Base-by-base conservation (phyloP, 1,284 basidiomycete species). In the Mycocalia duriaeana region DNA sequence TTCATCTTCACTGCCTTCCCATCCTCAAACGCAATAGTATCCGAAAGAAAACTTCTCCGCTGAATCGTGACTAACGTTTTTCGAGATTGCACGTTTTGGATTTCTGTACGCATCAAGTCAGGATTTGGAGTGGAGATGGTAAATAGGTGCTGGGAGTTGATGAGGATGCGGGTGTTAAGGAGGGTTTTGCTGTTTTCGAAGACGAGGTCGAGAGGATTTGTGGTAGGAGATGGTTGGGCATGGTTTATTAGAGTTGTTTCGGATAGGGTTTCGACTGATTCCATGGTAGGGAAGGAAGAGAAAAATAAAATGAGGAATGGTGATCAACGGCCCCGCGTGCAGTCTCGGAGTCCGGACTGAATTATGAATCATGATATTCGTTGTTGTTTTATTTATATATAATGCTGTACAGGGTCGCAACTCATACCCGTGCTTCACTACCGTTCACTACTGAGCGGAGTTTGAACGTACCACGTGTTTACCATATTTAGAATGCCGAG, bases 121-220 rank as follows among this genome's bases (percentile, higher is more conserved):
- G 31, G 37, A 36, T 57, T 55, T 0, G 42, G 24, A 5, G 60
- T 61, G 2, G 55, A 53, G 7, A 62, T 46, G 9, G 31, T 49
- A 26, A 56, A 54, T 3, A 47, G 16, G 1, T 56, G 53, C 14
- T 34, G 46, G 13, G 54, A 53, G 43, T 55, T 39, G 18, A 52
- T 31, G 24, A 51, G 50, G 3, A 61, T n/a, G n/a, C n/a, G 41
- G n/a, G 49, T 44, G 2, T 58, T 51, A 37, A 56, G 58, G 3
- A 56, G 44, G 26, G 51, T 49, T 37, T 55, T 58, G 23, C 52
- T 46, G 19, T 50, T 55, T 25, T 53, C 55, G 43, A 61, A 60
- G 14, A 51, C 48, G 1, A 59, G 45, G 25, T 50, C 46, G 9
- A 44, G 43, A 2, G 39, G 44, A 2, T 31, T 22, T 1, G 49